These are phyloP conservation scores for Hymenoscyphus repandus DNA, from an alignment of 2,329 filamentous ascomycete genomes.

Conservation along the genomic window DNA sequence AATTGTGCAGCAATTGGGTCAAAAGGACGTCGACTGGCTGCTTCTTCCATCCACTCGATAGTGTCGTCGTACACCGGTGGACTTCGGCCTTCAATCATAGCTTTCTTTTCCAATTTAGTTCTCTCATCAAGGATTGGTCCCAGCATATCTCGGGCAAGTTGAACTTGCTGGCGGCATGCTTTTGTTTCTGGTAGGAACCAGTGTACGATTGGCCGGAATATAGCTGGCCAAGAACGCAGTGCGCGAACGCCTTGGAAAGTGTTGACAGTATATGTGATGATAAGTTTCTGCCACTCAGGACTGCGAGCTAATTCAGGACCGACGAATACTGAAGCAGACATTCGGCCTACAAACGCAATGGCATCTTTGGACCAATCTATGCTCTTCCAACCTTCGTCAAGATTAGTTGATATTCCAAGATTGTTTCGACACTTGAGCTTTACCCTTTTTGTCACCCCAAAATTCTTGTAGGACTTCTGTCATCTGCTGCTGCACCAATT, in stretches of 20 bases:
- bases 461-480: neutral
- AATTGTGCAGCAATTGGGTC: neutral
- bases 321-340: neutral
- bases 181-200: neutral
- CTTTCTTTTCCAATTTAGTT: neutral
- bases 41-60: neutral
- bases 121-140: neutral
- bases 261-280: neutral
- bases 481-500: neutral
- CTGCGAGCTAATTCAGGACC: neutral
- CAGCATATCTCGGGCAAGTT: neutral
- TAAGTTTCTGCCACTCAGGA: neutral
- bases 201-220: neutral
- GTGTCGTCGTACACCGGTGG: neutral
- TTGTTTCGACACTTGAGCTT: neutral
- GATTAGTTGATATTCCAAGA: neutral
- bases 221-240: neutral
- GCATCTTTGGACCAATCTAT: neutral
- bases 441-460: neutral
- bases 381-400: neutral
- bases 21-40: neutral
- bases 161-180: neutral
- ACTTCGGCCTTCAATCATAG: neutral
- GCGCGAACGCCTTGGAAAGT: neutral
- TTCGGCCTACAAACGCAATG: neutral